These are phyloP conservation scores for Tolypocladium tundrense DNA, from an alignment of 2,329 filamentous ascomycete genomes.

Conservation along the genomic window DNA sequence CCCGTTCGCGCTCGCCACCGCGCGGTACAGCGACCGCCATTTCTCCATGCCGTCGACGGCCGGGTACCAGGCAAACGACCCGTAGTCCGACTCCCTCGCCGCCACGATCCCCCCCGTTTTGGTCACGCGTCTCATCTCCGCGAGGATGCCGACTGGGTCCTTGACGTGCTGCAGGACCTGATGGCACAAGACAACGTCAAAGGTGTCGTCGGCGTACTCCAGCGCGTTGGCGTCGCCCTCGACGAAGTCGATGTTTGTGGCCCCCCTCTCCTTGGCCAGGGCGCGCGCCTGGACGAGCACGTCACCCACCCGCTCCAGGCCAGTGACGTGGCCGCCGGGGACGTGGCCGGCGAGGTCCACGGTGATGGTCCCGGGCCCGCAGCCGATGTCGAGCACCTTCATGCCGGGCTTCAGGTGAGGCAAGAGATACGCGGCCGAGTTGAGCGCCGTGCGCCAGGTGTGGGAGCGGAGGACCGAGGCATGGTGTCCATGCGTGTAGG, in stretches of 20 bases:
- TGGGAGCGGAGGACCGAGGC: constrained; percentile 25
- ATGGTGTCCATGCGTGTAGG: constrained; percentile 29
- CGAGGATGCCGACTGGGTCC: constrained; percentile 19
- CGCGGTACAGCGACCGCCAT: constrained; percentile 9
- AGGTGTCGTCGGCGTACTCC: constrained; percentile 22
- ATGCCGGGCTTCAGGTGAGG: constrained; percentile 26
- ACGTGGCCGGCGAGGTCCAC: constrained; percentile 26
- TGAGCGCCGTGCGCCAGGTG: constrained; percentile 27
- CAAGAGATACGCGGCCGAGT: constrained; percentile 30
- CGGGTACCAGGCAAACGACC: constrained; percentile 13
- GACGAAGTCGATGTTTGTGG: constrained; percentile 23
- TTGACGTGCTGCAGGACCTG: constrained; percentile 30
- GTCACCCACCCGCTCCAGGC: constrained; percentile 24
- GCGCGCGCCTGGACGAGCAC: constrained; percentile 21
- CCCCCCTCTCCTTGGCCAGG: constrained; percentile 14
- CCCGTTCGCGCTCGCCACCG: constrained; percentile 7
- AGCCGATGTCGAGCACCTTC: constrained; percentile 35
- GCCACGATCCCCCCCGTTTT: constrained; percentile 29
- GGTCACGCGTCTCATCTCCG: constrained; percentile 29
- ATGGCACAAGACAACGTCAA: constrained; percentile 28
- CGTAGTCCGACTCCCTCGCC: constrained; percentile 14
- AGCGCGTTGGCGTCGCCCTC: constrained; percentile 18
- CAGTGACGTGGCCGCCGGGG: constrained; percentile 23
- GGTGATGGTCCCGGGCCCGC: constrained; percentile 38
- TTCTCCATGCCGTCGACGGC: constrained; percentile 7